phyloP scores from a whole-genome alignment of 1,284 basidiomycete species.

The Pholiota adiposa region DNA sequence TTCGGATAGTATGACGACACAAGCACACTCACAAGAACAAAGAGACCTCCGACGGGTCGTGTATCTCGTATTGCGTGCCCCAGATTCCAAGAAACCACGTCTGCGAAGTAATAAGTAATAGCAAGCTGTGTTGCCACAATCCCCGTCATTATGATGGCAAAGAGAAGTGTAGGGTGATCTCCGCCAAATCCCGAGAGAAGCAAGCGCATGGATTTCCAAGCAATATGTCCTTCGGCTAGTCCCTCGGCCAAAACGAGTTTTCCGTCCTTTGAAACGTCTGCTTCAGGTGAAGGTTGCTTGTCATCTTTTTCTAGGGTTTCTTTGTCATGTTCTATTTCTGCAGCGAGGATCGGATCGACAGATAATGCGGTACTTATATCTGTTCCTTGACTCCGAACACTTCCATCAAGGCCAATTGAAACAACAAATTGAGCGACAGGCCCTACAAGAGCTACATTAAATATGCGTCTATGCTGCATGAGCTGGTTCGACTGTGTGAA shows the following conservation, averaged over 20 bases:
- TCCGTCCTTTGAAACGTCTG: slow-evolving; percentile 37
- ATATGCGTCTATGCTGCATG: slow-evolving; percentile 47
- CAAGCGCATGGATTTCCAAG: slow-evolving; percentile 43
- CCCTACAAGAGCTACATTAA: slow-evolving; percentile 62
- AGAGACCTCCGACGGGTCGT: slow-evolving; percentile 18
- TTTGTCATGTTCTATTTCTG: slow-evolving; percentile 24
- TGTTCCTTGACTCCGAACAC: slow-evolving; percentile 35
- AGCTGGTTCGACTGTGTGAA: neutral
- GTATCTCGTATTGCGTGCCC: slow-evolving; percentile 55
- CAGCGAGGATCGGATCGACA: slow-evolving; percentile 12
- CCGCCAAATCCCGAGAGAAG: slow-evolving; percentile 46
- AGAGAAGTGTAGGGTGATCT: slow-evolving; percentile 40
- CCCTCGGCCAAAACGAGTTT: slow-evolving; percentile 64
- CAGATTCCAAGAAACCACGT: slow-evolving; percentile 62
- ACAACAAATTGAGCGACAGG: slow-evolving; percentile 64
- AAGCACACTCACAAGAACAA: neutral
- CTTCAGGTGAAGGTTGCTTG: slow-evolving; percentile 16
- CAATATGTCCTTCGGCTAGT: slow-evolving; percentile 59
- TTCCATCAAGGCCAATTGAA: slow-evolving; percentile 50
- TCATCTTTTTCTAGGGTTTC: slow-evolving; percentile 25
- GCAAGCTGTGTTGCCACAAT: slow-evolving; percentile 34
- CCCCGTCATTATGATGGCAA: slow-evolving; percentile 31
- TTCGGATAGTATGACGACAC: neutral
- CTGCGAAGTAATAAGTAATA: slow-evolving; percentile 34
- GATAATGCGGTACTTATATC: slow-evolving; percentile 6